Percentiles rank a stretch among this genome's conserved stretches.
These are phyloP conservation scores for Oxalis stricta DNA, from an alignment of 441 rosid genomes.

Conservation along the genomic window DNA sequence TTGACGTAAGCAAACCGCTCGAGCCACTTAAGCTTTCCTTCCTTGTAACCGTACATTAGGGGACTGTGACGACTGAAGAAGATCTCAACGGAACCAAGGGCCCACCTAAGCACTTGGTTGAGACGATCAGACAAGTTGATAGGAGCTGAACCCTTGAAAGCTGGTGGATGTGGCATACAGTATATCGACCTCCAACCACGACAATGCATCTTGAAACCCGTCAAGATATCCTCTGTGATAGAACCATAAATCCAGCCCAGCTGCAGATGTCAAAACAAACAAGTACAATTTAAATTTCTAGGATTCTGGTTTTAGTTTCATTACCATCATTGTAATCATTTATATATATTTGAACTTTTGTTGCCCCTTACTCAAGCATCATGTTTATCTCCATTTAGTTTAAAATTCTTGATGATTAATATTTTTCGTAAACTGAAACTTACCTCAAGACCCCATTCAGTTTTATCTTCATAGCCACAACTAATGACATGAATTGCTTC, in stretches of 20 bases:
- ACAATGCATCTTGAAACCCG: constrained; percentile 94
- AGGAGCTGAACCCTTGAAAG: constrained; percentile 92
- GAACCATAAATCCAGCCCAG: constrained; percentile 94
- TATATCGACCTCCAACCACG: constrained; percentile 95
- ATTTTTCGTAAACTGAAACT: no score
- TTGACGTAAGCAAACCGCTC: constrained; percentile 76
- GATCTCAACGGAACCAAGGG: constrained; percentile 92
- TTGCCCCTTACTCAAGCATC: no score
- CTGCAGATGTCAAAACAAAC: constrained; percentile 26
- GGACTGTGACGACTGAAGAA: constrained; percentile 91
- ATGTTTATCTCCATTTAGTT: no score
- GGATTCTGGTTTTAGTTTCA: no score
- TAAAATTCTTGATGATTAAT: no score
- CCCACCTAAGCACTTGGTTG: constrained; percentile 94
- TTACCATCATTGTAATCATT: no score
- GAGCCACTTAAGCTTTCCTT: constrained; percentile 82
- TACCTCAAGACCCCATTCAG: constrained; percentile 74
- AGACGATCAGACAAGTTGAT: constrained; percentile 85
- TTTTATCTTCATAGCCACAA: constrained; percentile 67
- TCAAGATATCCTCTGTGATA: constrained; percentile 85
- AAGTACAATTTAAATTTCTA: no score
- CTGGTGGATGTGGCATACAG: constrained; percentile 75
- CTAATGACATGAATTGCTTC: constrained; percentile 74
- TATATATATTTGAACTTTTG: no score
- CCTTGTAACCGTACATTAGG: constrained; percentile 72